Conservation (phyloP, 75 land plant genomes). For the Cryptomeria japonica region DNA sequence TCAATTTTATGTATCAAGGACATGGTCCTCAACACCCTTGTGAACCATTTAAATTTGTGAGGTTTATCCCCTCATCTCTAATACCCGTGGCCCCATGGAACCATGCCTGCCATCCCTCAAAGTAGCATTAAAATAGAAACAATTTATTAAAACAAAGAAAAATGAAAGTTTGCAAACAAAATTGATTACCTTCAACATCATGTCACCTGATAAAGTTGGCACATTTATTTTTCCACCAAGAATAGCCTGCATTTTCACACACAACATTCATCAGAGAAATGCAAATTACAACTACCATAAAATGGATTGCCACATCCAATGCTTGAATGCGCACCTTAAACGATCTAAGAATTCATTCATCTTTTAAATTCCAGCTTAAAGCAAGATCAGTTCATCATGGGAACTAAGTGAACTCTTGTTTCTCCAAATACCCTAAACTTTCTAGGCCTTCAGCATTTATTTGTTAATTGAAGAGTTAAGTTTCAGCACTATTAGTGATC, state of each 20-base stretch:
- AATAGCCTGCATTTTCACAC: conserved; percentile 45
- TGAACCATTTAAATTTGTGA: background rate
- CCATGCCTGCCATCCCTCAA: background rate
- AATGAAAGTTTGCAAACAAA: background rate
- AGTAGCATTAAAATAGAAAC: background rate
- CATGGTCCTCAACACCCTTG: background rate
- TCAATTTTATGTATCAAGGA: background rate
- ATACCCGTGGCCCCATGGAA: background rate
- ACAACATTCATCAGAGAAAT: background rate
- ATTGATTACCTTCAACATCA: conserved; percentile 28
- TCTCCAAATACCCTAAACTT: background rate
- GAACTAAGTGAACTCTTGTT: background rate
- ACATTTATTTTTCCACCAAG: conserved; percentile 68
- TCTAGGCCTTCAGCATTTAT: background rate
- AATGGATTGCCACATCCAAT: background rate
- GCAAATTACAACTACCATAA: background rate
- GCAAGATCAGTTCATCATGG: background rate
- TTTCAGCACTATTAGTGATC: background rate
- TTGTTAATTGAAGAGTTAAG: background rate
- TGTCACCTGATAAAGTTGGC: conserved; percentile 60
- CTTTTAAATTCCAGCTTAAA: background rate
- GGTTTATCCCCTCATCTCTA: background rate
- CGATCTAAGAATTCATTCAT: background rate
- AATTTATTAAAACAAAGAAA: background rate
- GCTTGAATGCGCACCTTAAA: background rate